These are phyloP conservation scores for Fusarium irregulare DNA, from an alignment of 2,329 filamentous ascomycete genomes.

Conservation along the genomic window DNA sequence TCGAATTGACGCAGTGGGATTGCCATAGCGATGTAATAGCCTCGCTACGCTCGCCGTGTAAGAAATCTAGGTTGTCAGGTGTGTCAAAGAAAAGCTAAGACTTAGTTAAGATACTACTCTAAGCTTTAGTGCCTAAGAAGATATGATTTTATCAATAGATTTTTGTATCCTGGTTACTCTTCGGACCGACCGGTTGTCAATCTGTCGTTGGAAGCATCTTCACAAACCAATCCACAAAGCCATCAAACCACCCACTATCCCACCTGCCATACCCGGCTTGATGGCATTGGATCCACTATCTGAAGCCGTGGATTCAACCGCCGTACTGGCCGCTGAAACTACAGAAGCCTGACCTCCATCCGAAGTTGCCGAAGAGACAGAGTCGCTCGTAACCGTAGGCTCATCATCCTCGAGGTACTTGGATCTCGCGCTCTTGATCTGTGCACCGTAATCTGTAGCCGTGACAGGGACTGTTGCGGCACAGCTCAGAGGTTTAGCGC, in stretches of 20 bases:
- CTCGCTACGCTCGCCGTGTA: too few species aligned
- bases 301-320: neutral
- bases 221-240: conserved; percentile 5
- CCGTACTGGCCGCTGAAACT: neutral
- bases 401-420: neutral
- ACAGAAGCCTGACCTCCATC: neutral
- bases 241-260: conserved; percentile 1
- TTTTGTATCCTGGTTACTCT: too few species aligned
- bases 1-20: too few species aligned
- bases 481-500: conserved; percentile 8
- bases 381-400: neutral
- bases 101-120: too few species aligned
- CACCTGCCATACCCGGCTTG: neutral
- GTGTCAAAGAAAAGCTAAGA: too few species aligned
- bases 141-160: too few species aligned
- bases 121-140: too few species aligned
- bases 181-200: neutral
- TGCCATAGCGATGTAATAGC: too few species aligned
- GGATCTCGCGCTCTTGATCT: conserved; percentile 16
- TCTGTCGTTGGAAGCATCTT: neutral
- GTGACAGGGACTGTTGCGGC: conserved; percentile 5
- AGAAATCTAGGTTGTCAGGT: too few species aligned
- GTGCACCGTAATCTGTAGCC: conserved; percentile 3
- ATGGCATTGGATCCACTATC: neutral
- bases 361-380: neutral